Evolutionary conservation across 495 filamentous ascomycete species (phyloP).

Genomic region (Aspergillus cristatus): DNA sequence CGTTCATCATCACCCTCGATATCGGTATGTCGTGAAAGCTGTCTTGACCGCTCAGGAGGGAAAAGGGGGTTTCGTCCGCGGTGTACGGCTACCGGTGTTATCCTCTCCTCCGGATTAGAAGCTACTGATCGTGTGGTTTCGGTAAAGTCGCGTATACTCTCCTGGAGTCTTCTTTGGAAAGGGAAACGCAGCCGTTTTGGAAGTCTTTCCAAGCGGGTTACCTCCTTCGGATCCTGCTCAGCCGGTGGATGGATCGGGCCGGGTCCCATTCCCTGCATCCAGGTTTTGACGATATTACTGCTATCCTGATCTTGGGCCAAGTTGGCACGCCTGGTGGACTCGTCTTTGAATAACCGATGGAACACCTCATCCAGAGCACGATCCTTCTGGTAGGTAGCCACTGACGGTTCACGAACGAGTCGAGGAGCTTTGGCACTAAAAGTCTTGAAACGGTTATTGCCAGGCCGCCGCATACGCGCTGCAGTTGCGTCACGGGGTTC

Average conservation of each 20-base stretch:
- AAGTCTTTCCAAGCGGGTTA: constrained; percentile 47
- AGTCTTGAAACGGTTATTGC: constrained; percentile 46
- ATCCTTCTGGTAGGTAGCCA: constrained; percentile 79
- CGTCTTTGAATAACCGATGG: constrained; percentile 46
- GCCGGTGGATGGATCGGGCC: constrained; percentile 54
- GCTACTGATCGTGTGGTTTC: constrained; percentile 41
- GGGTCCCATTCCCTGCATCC: constrained; percentile 72
- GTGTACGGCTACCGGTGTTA: constrained; percentile 22
- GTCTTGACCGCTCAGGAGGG: constrained; percentile 20
- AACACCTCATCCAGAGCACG: constrained; percentile 90
- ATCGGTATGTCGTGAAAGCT: constrained; percentile 52
- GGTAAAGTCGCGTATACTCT: constrained; percentile 39
- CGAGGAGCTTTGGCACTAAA: constrained; percentile 57
- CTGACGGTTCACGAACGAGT: constrained; percentile 68
- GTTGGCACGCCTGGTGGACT: constrained; percentile 35
- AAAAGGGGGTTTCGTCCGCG: constrained; percentile 10
- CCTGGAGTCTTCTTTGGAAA: constrained; percentile 21
- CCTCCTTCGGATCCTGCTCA: constrained; percentile 49
- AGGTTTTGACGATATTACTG: constrained; percentile 66
- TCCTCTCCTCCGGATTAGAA: constrained; percentile 50
- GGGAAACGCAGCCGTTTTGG: constrained; percentile 22
- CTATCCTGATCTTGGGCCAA: constrained; percentile 54
- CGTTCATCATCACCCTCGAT: constrained; percentile 85
- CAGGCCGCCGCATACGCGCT: constrained; percentile 18
- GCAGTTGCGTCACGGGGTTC: constrained; percentile 20